These are phyloP conservation scores for Chlorophyllum brunneum DNA, from an alignment of 768 basidiomycete species.

Conservation along the genomic window DNA sequence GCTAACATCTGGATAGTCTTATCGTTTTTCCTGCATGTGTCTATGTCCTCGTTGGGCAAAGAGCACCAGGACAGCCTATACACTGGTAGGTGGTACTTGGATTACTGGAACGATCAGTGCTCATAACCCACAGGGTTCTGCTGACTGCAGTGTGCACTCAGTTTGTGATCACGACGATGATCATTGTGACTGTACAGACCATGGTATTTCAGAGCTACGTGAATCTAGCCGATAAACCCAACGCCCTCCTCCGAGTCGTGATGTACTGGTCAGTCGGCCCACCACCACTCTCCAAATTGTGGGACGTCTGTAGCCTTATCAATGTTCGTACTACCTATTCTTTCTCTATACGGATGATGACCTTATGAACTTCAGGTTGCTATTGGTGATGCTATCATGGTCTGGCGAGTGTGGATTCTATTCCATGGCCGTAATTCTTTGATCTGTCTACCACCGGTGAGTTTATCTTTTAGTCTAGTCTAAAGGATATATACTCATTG, in stretches of 20 bases:
- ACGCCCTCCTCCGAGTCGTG: background rate
- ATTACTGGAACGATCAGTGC: background rate
- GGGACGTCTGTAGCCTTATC: background rate
- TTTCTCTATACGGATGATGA: too few species aligned
- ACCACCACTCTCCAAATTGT: background rate
- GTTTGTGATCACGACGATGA: background rate
- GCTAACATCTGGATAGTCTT: background rate
- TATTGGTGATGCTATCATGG: background rate
- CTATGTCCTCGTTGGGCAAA: background rate
- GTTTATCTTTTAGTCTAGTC: background rate
- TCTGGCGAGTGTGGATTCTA: constrained; percentile 2
- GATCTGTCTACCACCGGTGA: background rate
- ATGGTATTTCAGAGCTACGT: constrained; percentile 6
- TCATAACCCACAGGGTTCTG: background rate
- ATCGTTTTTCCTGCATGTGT: background rate
- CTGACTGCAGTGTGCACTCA: background rate
- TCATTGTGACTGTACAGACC: background rate
- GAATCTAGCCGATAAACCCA: background rate
- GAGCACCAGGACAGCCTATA: background rate
- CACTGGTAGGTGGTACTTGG: background rate
- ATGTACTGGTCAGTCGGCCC: background rate
- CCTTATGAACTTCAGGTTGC: background rate
- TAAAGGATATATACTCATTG: background rate
- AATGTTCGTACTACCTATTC: too few species aligned
- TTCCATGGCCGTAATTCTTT: background rate